Base-by-base conservation (phyloP, 78 protist genomes). In the Abeoforma whisleri region DNA sequence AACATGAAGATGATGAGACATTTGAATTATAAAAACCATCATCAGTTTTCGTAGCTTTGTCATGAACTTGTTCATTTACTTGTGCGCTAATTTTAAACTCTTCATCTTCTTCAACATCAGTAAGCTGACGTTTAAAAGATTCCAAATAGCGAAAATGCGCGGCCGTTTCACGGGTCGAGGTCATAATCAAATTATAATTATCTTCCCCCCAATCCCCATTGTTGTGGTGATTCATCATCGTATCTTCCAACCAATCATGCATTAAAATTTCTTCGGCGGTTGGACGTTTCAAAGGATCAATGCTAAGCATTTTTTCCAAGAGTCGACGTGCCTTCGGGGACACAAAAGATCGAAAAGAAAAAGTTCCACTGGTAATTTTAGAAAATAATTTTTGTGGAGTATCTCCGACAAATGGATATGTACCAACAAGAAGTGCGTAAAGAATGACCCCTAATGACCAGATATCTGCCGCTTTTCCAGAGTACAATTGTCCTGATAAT, bases 381-480 rank as follows among this genome's bases (percentile, higher is more conserved):
- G 12, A 16, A 37, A 37, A 34, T 16, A 72, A 12, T 35, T 72
- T 72, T 34, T 34, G 35, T 12, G 76, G 35, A 16, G 76, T 19
- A 12, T 72, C 76, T 12, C 12, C 76, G 5, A 35, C 37, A 35
- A 72, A 72, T 16, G 76, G 76, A 35, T 72, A 72, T 16, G 76
- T 12, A 35, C 76, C 12, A 12, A 72, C 76, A 16, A 72, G 12
- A 2, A 72, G 12, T 16, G 76, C 92, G 38, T 85, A 91, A 39
- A 91, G n/a, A 1, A 91, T 80, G 12, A 91, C 87, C 31, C 93
- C 93, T 36, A 40, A 19, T 30, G 84, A 72, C 93, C 93, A 91
- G 1, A 87, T 39, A 80, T 91, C 93, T 1, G 89, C 87, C 36
- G 25, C 57, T 28, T 34, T 79, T 30, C 89, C 89, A 30, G 12